Percentiles rank a stretch among this genome's conserved stretches.
These are phyloP conservation scores for Penicillium taxi DNA, from an alignment of 495 filamentous ascomycete genomes.

Conservation along the genomic window DNA sequence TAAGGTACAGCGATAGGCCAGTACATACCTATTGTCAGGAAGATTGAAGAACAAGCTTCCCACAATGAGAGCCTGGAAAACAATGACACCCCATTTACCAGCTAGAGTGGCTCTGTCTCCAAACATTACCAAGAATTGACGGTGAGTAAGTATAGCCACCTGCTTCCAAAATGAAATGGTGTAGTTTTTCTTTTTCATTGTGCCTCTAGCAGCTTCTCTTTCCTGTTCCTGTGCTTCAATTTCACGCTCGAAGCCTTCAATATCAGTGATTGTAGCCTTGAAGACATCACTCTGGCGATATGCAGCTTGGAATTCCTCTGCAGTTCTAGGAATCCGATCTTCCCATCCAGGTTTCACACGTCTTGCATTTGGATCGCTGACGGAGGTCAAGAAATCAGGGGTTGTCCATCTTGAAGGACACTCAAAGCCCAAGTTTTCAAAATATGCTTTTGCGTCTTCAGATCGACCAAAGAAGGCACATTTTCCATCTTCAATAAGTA, in stretches of 20 bases:
- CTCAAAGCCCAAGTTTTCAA: slow-evolving; percentile 55
- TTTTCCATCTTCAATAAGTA: slow-evolving; percentile 59
- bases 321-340: slow-evolving; percentile 50
- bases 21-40: slow-evolving; percentile 44
- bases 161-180: slow-evolving; percentile 61
- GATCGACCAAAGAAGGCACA: slow-evolving; percentile 57
- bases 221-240: slow-evolving; percentile 39
- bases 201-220: slow-evolving; percentile 35
- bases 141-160: slow-evolving; percentile 56
- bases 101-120: slow-evolving; percentile 48
- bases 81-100: slow-evolving; percentile 49
- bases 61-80: slow-evolving; percentile 69
- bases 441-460: slow-evolving; percentile 51
- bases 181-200: slow-evolving; percentile 50
- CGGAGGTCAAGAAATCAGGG: slow-evolving; percentile 61
- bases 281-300: slow-evolving; percentile 44
- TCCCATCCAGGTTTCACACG: slow-evolving; percentile 51
- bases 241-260: slow-evolving; percentile 46
- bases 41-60: slow-evolving; percentile 70
- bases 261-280: slow-evolving; percentile 31
- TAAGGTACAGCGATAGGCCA: neutral
- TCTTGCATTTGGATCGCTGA: slow-evolving; percentile 56
- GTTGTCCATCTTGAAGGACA: slow-evolving; percentile 56
- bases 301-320: slow-evolving; percentile 47
- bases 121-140: slow-evolving; percentile 59